phyloP scores from a whole-genome alignment of 1,139 yeast species.

The Debaryomyces psychrophilus region DNA sequence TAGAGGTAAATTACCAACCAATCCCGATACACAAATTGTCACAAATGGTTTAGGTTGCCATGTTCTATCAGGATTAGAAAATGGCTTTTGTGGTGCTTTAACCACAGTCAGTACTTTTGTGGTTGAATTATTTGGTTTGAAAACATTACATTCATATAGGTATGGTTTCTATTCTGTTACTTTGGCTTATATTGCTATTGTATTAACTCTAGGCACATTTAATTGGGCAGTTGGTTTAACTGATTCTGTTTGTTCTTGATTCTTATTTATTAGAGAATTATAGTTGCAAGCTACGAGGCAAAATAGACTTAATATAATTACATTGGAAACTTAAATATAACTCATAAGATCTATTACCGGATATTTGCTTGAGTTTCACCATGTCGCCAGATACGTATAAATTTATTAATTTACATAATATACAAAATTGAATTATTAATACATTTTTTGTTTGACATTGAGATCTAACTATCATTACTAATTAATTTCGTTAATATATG shows the following conservation, averaged over 20 bases:
- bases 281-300: too few species aligned
- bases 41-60: constrained; percentile 40
- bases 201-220: constrained; percentile 54
- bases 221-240: constrained; percentile 46
- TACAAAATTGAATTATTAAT: not conserved
- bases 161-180: constrained; percentile 40
- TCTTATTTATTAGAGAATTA: not conserved
- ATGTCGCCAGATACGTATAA: too few species aligned
- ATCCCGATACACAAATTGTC: constrained; percentile 27
- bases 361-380: too few species aligned
- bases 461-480: too few species aligned
- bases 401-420: too few species aligned
- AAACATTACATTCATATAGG: constrained; percentile 29
- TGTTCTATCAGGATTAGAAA: constrained; percentile 53
- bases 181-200: constrained; percentile 36
- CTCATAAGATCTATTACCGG: too few species aligned
- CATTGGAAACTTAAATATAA: too few species aligned
- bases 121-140: constrained; percentile 54
- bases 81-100: constrained; percentile 71
- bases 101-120: constrained; percentile 74
- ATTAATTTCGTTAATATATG: not conserved
- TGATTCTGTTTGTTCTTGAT: constrained; percentile 25
- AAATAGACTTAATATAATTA: too few species aligned
- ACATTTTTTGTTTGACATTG: too few species aligned
- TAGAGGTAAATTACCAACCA: constrained; percentile 39